phyloP scores from a whole-genome alignment of 2,329 filamentous ascomycete species.

The Ophiostoma novo-ulmi region DNA sequence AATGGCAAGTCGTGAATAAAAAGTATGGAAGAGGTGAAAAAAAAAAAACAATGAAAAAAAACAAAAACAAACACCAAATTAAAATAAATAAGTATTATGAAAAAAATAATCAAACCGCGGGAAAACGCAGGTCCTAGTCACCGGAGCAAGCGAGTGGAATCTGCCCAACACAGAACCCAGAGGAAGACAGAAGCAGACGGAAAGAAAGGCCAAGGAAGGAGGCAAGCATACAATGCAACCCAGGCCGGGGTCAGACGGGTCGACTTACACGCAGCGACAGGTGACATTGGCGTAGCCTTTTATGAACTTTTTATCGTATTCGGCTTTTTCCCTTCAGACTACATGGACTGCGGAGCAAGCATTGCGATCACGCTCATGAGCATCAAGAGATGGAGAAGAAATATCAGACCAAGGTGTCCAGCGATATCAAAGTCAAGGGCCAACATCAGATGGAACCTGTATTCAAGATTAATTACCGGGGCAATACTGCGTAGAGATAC shows the following conservation, averaged over 20 bases:
- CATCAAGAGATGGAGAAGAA: background rate
- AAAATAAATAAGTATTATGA: background rate
- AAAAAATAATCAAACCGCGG: background rate
- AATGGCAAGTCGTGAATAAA: too few relatives aligned
- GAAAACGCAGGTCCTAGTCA: background rate
- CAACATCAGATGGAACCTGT: background rate
- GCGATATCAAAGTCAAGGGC: background rate
- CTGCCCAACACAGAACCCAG: background rate
- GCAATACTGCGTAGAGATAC: background rate
- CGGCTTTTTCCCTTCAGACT: background rate
- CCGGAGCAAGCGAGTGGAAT: background rate
- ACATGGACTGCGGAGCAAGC: background rate
- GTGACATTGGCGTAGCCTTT: background rate
- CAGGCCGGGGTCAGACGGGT: background rate
- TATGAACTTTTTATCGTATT: background rate
- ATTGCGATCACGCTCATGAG: background rate
- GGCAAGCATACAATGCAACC: background rate
- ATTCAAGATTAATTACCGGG: too few relatives aligned
- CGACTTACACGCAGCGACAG: background rate
- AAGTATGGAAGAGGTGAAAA: background rate
- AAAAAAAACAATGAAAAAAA: too few relatives aligned
- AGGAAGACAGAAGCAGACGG: background rate
- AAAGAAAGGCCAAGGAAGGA: background rate
- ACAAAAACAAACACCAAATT: too few relatives aligned
- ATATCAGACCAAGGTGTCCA: background rate